phyloP scores from a whole-genome alignment of 2,329 filamentous ascomycete species.

The Scedosporium minutisporum region DNA sequence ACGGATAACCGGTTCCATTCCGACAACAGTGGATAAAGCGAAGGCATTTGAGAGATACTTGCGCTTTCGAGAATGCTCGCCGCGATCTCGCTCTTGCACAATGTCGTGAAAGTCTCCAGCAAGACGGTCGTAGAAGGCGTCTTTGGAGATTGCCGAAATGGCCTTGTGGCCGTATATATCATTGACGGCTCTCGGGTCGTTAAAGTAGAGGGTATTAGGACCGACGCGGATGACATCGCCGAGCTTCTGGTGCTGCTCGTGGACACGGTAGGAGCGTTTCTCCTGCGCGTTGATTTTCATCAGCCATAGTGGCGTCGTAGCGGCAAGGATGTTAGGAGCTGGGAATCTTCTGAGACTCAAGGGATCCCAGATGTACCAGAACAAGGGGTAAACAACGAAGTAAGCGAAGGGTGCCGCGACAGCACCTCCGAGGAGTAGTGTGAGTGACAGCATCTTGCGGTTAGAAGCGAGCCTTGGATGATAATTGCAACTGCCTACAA shows the following conservation, averaged over 20 bases:
- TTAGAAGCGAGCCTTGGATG: neutral
- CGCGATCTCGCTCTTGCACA: neutral
- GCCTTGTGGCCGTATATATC: neutral
- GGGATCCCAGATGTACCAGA: constrained; percentile 4
- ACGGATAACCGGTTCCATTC: neutral
- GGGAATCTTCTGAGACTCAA: neutral
- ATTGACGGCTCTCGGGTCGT: neutral
- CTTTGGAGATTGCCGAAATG: neutral
- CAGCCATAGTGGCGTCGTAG: neutral
- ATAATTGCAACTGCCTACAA: too few relatives aligned
- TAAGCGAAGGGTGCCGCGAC: neutral
- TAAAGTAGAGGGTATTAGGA: neutral
- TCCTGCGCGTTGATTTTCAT: neutral
- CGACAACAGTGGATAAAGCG: neutral
- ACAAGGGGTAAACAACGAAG: constrained; percentile 4
- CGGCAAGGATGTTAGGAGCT: neutral
- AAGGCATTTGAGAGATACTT: neutral
- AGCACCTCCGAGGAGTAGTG: neutral
- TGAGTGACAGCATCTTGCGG: neutral
- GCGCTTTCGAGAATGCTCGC: neutral
- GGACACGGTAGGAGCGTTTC: neutral
- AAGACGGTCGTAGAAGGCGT: neutral
- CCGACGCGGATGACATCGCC: neutral
- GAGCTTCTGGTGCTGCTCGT: neutral
- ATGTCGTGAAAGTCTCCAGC: neutral